Evolutionary conservation across 352 stramenopile species (phyloP).

Genomic region (Globisporangium cederbergense): DNA sequence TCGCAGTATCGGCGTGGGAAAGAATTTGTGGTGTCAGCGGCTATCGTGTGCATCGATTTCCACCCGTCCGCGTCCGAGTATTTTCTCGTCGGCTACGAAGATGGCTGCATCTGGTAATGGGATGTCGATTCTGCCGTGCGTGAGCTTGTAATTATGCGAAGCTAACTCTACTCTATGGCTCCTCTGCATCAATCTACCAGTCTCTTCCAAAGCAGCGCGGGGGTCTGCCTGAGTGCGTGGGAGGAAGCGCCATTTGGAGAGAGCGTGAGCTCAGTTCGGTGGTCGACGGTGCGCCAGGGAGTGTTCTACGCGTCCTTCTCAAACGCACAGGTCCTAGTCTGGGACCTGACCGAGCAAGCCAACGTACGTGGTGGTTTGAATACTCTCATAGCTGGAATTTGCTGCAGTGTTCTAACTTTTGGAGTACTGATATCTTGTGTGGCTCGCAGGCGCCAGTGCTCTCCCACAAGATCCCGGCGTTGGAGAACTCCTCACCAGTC

Average conservation of each 20-base stretch:
- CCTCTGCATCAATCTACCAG: constrained; percentile 23
- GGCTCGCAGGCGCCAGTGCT: constrained; percentile 26
- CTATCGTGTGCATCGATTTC: constrained; percentile 48
- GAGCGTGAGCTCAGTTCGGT: constrained; percentile 38
- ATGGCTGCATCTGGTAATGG: constrained; percentile 45
- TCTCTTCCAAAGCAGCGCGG: constrained; percentile 40
- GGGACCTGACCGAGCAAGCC: constrained; percentile 47
- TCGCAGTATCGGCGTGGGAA: constrained; percentile 5
- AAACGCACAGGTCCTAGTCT: constrained; percentile 41
- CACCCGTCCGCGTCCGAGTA: constrained; percentile 44
- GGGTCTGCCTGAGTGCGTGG: constrained; percentile 43
- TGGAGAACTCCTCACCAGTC: constrained; percentile 18
- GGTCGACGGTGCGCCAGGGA: constrained; percentile 45
- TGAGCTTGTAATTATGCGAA: not conserved
- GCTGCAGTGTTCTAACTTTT: not conserved
- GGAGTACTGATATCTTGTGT: not conserved
- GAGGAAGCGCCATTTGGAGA: constrained; percentile 42
- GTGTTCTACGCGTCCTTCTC: constrained; percentile 61
- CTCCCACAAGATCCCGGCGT: constrained; percentile 23
- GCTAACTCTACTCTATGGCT: not conserved
- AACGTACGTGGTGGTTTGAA: constrained; percentile 22
- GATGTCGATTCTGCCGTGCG: not conserved
- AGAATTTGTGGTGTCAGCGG: constrained; percentile 4
- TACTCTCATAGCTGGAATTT: not conserved
- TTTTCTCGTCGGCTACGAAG: constrained; percentile 65